Evolutionary conservation across 2,329 filamentous ascomycete species (phyloP), one percentile per base, ranked within the genome.

Genomic region (Metarhizium sp.): DNA sequence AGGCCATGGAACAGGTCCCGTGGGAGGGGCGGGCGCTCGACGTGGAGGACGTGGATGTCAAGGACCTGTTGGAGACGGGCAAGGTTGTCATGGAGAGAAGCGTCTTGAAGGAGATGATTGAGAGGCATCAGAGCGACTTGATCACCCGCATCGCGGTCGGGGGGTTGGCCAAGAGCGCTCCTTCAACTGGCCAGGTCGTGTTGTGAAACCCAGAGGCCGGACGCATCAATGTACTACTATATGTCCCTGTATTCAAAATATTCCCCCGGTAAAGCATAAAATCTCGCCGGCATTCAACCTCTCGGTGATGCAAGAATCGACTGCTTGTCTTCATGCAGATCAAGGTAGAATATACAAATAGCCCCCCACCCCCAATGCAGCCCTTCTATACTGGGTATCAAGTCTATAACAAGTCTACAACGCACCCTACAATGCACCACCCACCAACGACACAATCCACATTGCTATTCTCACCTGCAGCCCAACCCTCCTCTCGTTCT

Each of bases 401-500:
- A 48, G 8, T 48, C 45, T 30, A 30, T 48, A 5, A 25, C 13
- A 13, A 5, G n/a, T 20, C 7, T 11, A 5, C 6, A 34, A 13
- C 18, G 14, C 25, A 13, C 45, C 40, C 67, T 74, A 96, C 67
- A 97, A 75, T n/a, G 91, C 91, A 14, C 92, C 92, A 1, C 92
- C 92, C 7, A 96, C 80, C 38, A 90, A 75, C 63, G 84, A 82
- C 5, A 96, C 92, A 71, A 96, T 87, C 90, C 90, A 95, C 91
- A 97, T 96, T 3, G 91, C 90, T 58, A 95, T 71, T 57, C 90
- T 77, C 43, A 99, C 94, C 68, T 90, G 86, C 66, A 95, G 75
- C 1, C 90, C 85, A 1, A 97, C 94, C 56, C 90, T 84, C 58
- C 94, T 79, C 67, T 99, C 94, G 6, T 82, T 84, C 63, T 77